phyloP scores from a whole-genome alignment of 1,284 basidiomycete genomes.

The Trichosporon inkin region DNA sequence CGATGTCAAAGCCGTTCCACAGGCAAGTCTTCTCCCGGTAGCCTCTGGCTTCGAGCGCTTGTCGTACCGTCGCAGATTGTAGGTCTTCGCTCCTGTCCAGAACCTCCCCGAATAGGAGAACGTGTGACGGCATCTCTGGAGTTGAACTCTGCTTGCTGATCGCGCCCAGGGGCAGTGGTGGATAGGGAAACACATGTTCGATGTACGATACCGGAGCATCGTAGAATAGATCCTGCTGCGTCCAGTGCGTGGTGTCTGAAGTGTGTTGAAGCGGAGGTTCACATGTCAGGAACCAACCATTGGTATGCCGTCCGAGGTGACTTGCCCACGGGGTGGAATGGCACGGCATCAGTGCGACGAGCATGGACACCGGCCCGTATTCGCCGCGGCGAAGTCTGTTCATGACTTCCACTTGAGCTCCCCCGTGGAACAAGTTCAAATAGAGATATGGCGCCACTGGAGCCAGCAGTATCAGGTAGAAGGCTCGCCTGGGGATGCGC shows the following conservation, averaged over 20 bases:
- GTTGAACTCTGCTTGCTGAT: neutral
- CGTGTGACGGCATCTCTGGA: slow-evolving; percentile 59
- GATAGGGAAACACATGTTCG: slow-evolving; percentile 58
- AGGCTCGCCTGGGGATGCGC: slow-evolving; percentile 40
- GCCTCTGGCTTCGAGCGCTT: slow-evolving; percentile 58
- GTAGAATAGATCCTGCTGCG: slow-evolving; percentile 84
- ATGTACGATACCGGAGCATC: slow-evolving; percentile 63
- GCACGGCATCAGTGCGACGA: slow-evolving; percentile 92
- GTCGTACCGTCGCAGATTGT: slow-evolving; percentile 45
- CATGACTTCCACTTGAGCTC: slow-evolving; percentile 71
- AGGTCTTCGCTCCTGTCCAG: slow-evolving; percentile 47
- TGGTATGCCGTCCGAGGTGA: slow-evolving; percentile 61
- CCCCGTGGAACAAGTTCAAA: slow-evolving; percentile 66
- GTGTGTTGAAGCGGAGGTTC: slow-evolving; percentile 67
- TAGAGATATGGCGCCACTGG: slow-evolving; percentile 62
- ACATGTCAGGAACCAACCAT: slow-evolving; percentile 80
- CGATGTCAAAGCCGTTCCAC: slow-evolving; percentile 60
- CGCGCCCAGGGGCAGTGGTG: slow-evolving; percentile 16
- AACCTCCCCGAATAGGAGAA: slow-evolving; percentile 74
- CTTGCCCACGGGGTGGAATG: slow-evolving; percentile 96
- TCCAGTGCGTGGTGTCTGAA: slow-evolving; percentile 56
- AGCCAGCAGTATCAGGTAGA: slow-evolving; percentile 56
- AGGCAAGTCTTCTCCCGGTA: slow-evolving; percentile 60
- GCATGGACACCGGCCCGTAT: slow-evolving; percentile 46
- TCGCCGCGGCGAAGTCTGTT: slow-evolving; percentile 37